These are phyloP conservation scores for Limnomonas spitsbergensis DNA, from an alignment of 139 green algal species.

Conservation along the genomic window DNA sequence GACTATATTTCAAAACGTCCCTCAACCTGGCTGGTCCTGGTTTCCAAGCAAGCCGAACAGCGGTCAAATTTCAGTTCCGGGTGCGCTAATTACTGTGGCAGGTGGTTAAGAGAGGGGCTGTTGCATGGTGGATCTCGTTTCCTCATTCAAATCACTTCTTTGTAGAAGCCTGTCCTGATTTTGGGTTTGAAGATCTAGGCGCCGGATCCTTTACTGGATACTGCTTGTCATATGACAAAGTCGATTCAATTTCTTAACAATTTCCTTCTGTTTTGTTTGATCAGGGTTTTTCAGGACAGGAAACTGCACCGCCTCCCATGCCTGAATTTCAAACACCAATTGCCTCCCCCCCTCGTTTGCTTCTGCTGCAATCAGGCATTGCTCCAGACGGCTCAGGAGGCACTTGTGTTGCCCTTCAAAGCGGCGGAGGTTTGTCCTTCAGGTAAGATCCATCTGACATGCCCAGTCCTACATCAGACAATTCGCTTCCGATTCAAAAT, in stretches of 20 bases:
- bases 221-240: not conserved
- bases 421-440: slow-evolving; percentile 1
- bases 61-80: not conserved
- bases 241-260: not conserved
- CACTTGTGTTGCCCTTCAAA: not conserved
- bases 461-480: not conserved
- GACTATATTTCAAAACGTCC: slow-evolving; percentile 25
- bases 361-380: not conserved
- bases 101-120: too few relatives aligned
- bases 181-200: not conserved
- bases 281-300: too few relatives aligned
- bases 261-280: not conserved
- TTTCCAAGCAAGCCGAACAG: slow-evolving; percentile 12
- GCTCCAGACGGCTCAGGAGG: not conserved
- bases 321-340: not conserved
- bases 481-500: not conserved
- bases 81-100: not conserved
- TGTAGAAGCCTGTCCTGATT: not conserved
- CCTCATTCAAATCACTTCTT: not conserved
- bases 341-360: not conserved
- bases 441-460: not conserved
- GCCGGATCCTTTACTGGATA: not conserved
- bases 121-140: not conserved
- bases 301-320: too few relatives aligned
- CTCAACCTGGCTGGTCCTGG: slow-evolving; percentile 35